These are phyloP conservation scores for Tetrahymena thermophila DNA, from an alignment of 73 alveolate species.

Conservation along the genomic window DNA sequence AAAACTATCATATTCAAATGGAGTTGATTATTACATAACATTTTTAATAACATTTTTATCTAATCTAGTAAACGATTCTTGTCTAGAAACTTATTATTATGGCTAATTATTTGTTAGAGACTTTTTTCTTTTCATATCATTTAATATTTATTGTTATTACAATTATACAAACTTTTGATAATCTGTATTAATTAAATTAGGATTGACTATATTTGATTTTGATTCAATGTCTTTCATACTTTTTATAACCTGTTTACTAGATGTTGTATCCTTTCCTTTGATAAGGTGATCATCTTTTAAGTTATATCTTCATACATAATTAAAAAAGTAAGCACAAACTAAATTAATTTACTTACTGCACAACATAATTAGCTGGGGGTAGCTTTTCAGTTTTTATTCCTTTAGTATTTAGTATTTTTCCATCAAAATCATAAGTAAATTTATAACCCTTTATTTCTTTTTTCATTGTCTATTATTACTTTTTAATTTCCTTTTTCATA, in stretches of 20 bases:
- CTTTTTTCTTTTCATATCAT: background rate
- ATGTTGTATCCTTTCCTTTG: background rate
- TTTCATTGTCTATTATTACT: background rate
- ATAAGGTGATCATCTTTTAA: background rate
- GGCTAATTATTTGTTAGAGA: background rate
- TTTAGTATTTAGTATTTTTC: background rate
- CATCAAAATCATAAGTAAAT: background rate
- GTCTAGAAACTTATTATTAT: background rate
- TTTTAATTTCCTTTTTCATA: background rate
- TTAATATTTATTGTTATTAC: background rate
- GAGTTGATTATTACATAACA: background rate
- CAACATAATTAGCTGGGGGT: background rate
- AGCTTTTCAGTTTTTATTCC: background rate
- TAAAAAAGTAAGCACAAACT: background rate
- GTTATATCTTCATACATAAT: background rate
- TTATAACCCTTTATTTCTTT: background rate
- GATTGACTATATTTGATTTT: background rate
- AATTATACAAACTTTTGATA: background rate
- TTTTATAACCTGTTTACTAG: background rate
- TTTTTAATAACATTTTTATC: background rate
- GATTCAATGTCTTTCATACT: background rate
- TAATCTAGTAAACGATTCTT: background rate
- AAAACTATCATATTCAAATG: background rate
- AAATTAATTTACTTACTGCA: background rate
- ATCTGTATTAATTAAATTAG: background rate